Base-by-base conservation (phyloP, 1,284 basidiomycete genomes). In the Puccinia sorghi region DNA sequence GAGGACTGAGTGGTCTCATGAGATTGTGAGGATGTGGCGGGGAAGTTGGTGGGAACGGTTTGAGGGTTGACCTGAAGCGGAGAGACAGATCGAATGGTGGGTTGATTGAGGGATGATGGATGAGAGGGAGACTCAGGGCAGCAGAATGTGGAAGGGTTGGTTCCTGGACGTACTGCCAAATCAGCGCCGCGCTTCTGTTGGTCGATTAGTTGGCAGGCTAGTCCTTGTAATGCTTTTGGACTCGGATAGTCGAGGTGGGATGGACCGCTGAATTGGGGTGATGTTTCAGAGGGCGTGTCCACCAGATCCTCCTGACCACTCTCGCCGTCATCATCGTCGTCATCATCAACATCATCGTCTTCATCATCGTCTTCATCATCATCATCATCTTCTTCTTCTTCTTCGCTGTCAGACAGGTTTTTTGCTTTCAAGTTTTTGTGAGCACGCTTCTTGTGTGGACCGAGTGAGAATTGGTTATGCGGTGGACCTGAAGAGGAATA, bases 181-280 rank as follows among this genome's bases (percentile, higher is more conserved):
- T 64, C 39, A 46, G 41, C 61, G n/a, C 25, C 61, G 39, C 61
- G 39, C 41, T 64, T 64, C 46, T 54, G 46, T 39, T 69, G 66
- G 12, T 69, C 22, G 48, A 69, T 69, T 52, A 69, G 12, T 52
- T 69, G 25, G 48, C 48, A 69, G 17, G 66, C 66, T 50, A 69
- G 46, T 37, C 48, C 66, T 52, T 69, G 66, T 32, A 69, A 39
- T 32, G 50, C 46, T 37, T 69, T 69, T 37, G 66, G 66, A 13
- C 46, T 52, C 32, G 66, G 66, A 37, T 69, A 69, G n/a, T 46
- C 66, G 9, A 69, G 66, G 32, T 52, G 46, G 7, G 66, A 52
- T 52, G 66, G 66, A 5, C 46, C 66, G 7, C 66, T 32, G n/a
- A 69, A 69, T 48, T 20, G 6, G 12, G 46, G 48, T 32, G 66